Evolutionary conservation across 768 basidiomycete species (phyloP).

Genomic region (Pleurotus tuoliensis): DNA sequence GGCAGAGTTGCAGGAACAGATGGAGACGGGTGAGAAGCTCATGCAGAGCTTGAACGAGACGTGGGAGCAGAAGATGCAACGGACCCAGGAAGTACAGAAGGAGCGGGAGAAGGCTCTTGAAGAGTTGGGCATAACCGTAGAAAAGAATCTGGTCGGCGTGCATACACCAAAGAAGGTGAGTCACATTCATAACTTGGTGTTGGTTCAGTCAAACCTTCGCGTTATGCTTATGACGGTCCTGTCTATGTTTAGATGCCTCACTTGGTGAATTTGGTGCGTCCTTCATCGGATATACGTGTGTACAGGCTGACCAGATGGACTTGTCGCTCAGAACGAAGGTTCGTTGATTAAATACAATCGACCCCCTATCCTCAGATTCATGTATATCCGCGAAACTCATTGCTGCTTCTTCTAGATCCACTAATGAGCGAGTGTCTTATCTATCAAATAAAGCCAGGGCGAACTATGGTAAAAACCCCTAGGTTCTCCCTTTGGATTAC

Average conservation of each 20-base stretch:
- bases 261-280: conserved; percentile 84
- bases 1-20: conserved; percentile 95
- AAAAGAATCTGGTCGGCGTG: conserved; percentile 94
- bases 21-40: conserved; percentile 89
- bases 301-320: conserved; percentile 12
- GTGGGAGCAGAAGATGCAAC: conserved; percentile 88
- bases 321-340: conserved; percentile 64
- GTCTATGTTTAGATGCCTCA: conserved; percentile 71
- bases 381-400: not conserved
- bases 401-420: conserved; percentile 55
- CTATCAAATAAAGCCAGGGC: conserved; percentile 77
- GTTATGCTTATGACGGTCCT: conserved; percentile 11
- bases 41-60: conserved; percentile 84
- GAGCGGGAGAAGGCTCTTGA: conserved; percentile 97
- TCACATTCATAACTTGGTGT: conserved; percentile 6
- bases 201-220: conserved; percentile 7
- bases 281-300: conserved; percentile 5
- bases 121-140: conserved; percentile 95
- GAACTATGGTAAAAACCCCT: conserved; percentile 15
- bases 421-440: conserved; percentile 95
- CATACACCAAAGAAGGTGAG: conserved; percentile 95
- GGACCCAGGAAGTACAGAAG: conserved; percentile 93
- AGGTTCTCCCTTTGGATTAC: not conserved
- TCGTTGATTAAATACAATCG: conserved; percentile 17
- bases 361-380: conserved; percentile 9